phyloP scores from a whole-genome alignment of 225 moss, liverwort and hornwort genomes.

The Thuidium tamariscinum region DNA sequence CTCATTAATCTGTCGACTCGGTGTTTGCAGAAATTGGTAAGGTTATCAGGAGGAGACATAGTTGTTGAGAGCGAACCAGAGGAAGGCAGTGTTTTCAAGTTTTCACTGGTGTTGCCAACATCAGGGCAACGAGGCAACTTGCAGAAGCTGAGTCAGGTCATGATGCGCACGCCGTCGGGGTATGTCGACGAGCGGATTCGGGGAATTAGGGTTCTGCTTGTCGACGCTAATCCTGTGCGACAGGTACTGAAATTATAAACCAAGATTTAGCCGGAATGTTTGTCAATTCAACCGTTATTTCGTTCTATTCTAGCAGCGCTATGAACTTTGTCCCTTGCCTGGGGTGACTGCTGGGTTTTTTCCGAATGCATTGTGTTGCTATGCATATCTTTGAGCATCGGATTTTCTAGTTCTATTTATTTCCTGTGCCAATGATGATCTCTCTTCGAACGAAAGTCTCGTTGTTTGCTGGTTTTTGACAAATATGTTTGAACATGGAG shows the following conservation, averaged over 20 bases:
- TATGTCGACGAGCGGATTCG: slow-evolving; percentile 52
- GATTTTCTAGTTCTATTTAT: background rate
- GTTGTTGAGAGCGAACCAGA: slow-evolving; percentile 64
- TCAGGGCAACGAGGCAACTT: slow-evolving; percentile 33
- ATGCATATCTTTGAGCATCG: background rate
- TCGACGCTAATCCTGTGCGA: slow-evolving; percentile 73
- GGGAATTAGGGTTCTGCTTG: slow-evolving; percentile 55
- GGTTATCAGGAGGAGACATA: slow-evolving; percentile 58
- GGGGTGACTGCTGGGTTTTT: background rate
- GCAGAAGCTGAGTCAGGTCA: slow-evolving; percentile 4
- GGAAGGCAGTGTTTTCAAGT: slow-evolving; percentile 86
- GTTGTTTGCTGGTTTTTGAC: background rate
- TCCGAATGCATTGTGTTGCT: background rate
- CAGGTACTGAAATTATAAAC: slow-evolving; percentile 28
- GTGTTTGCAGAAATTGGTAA: slow-evolving; percentile 66
- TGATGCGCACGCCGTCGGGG: slow-evolving; percentile 20
- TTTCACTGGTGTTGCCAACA: slow-evolving; percentile 42
- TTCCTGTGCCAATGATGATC: background rate
- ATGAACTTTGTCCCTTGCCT: background rate
- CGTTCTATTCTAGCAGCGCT: background rate
- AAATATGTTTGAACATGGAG: background rate
- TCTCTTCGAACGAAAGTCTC: background rate
- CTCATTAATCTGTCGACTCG: background rate
- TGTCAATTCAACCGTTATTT: background rate
- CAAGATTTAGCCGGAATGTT: background rate